These are phyloP conservation scores for Agaricales sp. DNA, from an alignment of 1,284 basidiomycete species.

Conservation along the genomic window DNA sequence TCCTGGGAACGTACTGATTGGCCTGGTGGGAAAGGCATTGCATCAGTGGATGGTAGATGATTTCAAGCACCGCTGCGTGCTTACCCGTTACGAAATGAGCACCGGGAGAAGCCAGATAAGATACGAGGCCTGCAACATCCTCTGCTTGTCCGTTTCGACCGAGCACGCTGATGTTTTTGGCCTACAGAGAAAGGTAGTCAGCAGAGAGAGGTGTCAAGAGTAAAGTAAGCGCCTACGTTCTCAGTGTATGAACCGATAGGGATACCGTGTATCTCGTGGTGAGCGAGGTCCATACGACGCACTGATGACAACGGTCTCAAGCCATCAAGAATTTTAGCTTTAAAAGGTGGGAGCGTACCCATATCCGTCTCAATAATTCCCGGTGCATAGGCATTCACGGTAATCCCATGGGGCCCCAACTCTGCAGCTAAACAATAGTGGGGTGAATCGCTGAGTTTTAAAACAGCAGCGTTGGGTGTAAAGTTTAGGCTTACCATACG, in stretches of 20 bases:
- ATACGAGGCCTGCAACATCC: conserved; percentile 13
- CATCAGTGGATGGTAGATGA: not conserved
- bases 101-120: conserved; percentile 12
- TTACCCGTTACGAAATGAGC: conserved; percentile 14
- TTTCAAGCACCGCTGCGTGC: too few species aligned
- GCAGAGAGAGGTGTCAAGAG: too few species aligned
- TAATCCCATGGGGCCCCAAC: not conserved
- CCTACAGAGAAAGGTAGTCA: too few species aligned
- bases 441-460: not conserved
- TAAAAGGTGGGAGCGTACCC: too few species aligned
- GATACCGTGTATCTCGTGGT: too few species aligned
- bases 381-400: not conserved
- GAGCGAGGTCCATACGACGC: too few species aligned
- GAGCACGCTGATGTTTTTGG: not conserved
- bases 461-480: not conserved
- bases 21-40: not conserved
- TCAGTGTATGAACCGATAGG: too few species aligned
- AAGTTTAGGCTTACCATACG: not conserved
- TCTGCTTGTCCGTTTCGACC: conserved; percentile 8
- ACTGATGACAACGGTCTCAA: too few species aligned
- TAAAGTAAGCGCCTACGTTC: too few species aligned
- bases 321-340: too few species aligned
- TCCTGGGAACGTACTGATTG: not conserved
- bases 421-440: not conserved
- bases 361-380: not conserved